A percentile compares a stretch with the other conserved stretches of the same genome.
These are phyloP conservation scores for Arachis stenosperma DNA, from an alignment of 306 rosid genomes.

Conservation along the genomic window DNA sequence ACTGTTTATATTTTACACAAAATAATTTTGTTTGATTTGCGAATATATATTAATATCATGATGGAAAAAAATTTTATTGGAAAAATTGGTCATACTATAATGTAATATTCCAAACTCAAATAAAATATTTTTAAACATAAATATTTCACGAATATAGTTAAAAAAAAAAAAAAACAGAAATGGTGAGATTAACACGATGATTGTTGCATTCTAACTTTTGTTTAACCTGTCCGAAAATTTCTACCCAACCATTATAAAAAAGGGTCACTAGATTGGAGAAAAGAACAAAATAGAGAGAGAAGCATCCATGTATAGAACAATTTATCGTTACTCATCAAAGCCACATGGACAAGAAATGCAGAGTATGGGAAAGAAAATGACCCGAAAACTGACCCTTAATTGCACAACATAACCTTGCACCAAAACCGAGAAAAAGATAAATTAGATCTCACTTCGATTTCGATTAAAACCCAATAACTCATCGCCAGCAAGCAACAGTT, in stretches of 20 bases:
- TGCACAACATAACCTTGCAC: conserved; percentile 19
- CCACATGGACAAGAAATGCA: conserved; percentile 16
- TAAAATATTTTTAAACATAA: too few relatives aligned
- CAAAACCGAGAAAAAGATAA: neutral
- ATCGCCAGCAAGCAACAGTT: neutral
- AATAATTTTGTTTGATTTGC: too few relatives aligned
- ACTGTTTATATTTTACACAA: too few relatives aligned
- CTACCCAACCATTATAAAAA: conserved; percentile 19
- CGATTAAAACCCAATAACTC: neutral
- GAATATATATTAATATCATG: too few relatives aligned
- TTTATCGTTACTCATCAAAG: conserved; percentile 17
- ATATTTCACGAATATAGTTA: too few relatives aligned
- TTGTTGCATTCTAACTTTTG: conserved; percentile 27
- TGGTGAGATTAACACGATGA: conserved; percentile 1
- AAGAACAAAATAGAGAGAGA: neutral
- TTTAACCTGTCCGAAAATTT: conserved; percentile 22
- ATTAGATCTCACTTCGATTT: neutral
- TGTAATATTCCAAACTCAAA: too few relatives aligned
- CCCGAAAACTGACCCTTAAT: neutral
- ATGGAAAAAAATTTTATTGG: too few relatives aligned
- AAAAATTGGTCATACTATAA: too few relatives aligned
- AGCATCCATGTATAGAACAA: conserved; percentile 18
- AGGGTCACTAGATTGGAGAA: neutral
- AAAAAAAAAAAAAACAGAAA: neutral
- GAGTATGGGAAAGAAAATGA: conserved; percentile 18